A percentile compares a stretch with the other conserved stretches of the same genome.
phyloP scores from a whole-genome alignment of 306 rosid species.

The Arachis stenosperma region DNA sequence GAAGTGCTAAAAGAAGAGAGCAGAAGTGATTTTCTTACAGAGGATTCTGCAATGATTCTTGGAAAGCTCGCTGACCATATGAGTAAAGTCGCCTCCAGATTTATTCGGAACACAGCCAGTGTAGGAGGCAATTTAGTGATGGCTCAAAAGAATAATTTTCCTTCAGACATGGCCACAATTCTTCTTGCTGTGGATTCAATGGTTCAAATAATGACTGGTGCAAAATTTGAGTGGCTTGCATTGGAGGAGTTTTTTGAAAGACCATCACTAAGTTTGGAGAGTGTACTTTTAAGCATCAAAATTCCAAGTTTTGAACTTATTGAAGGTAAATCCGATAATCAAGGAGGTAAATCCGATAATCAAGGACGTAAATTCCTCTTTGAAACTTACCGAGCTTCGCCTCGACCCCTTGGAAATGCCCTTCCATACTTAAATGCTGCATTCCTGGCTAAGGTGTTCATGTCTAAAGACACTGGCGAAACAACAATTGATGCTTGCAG shows the following conservation, averaged over 20 bases:
- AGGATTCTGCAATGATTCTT: constrained; percentile 53
- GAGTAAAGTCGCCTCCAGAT: constrained; percentile 75
- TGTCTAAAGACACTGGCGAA: constrained; percentile 49
- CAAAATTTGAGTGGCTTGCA: constrained; percentile 53
- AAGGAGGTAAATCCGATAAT: constrained; percentile 41
- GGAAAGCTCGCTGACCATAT: constrained; percentile 65
- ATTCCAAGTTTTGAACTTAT: constrained; percentile 58
- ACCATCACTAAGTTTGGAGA: constrained; percentile 59
- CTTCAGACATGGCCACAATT: constrained; percentile 84
- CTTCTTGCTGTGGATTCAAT: constrained; percentile 78
- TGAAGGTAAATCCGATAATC: constrained; percentile 41
- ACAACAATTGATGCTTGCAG: constrained; percentile 53
- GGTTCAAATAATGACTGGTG: constrained; percentile 60
- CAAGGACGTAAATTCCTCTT: constrained; percentile 47
- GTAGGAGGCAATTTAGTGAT: constrained; percentile 88
- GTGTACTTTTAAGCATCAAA: constrained; percentile 65
- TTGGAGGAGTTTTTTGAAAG: constrained; percentile 74
- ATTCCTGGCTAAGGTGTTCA: constrained; percentile 68
- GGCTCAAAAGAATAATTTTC: constrained; percentile 82
- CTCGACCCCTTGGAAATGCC: constrained; percentile 85
- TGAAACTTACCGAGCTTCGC: constrained; percentile 83
- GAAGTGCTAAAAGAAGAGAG: constrained; percentile 50
- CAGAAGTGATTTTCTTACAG: constrained; percentile 38
- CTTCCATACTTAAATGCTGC: constrained; percentile 81
- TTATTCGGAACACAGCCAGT: constrained; percentile 76